Conservation (phyloP, 306 rosid species). For the Acacia crassicarpa region DNA sequence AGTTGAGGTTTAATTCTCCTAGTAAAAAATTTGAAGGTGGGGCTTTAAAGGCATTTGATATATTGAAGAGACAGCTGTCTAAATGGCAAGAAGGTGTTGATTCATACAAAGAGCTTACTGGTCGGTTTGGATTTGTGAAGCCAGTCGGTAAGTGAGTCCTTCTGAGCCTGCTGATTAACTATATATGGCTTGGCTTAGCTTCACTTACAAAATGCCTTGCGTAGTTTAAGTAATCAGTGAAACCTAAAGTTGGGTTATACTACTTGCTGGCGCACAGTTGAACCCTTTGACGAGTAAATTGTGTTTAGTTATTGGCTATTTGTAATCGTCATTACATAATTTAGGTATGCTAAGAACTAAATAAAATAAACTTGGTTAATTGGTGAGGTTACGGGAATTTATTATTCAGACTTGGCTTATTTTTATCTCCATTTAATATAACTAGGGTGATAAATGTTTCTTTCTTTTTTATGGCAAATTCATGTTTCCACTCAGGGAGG, state of each 20-base stretch:
- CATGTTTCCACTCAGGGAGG: constrained; percentile 51
- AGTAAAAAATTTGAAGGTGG: constrained; percentile 35
- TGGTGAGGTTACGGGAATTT: background rate
- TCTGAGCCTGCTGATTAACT: background rate
- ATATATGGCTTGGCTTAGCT: background rate
- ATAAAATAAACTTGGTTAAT: background rate
- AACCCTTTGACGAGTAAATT: background rate
- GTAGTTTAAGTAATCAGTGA: background rate
- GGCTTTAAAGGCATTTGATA: constrained; percentile 40
- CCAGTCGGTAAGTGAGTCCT: constrained; percentile 19
- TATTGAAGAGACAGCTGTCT: constrained; percentile 54
- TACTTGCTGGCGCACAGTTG: background rate
- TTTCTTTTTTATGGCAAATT: background rate
- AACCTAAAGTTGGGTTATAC: background rate
- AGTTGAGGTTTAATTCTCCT: constrained; percentile 54
- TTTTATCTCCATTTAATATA: background rate
- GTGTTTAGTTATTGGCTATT: background rate
- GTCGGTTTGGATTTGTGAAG: constrained; percentile 30
- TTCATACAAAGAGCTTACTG: constrained; percentile 39
- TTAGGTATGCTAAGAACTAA: background rate
- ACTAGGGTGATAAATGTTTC: background rate
- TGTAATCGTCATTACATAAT: background rate
- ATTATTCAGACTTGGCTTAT: background rate
- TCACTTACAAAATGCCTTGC: background rate
- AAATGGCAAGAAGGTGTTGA: constrained; percentile 53